Conservation (phyloP, 192 early-diverging fungal species). For the Mortierella antarctica region DNA sequence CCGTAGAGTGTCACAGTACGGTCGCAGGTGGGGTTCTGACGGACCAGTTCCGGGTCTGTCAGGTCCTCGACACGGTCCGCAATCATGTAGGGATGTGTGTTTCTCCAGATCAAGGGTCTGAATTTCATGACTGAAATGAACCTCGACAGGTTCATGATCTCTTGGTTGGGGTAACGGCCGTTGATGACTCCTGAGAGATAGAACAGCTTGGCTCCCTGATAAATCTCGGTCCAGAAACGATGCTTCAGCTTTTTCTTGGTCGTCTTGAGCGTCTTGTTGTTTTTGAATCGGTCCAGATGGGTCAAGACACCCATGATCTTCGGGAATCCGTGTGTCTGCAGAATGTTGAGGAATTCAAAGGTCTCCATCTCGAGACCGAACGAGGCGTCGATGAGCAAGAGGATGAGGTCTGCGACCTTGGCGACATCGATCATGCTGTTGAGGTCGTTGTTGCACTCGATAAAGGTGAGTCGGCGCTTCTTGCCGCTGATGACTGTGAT, state of each 20-base stretch:
- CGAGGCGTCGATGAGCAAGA: slow-evolving; percentile 95
- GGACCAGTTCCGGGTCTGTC: slow-evolving; percentile 89
- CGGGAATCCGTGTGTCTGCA: slow-evolving; percentile 97
- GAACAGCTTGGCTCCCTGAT: slow-evolving; percentile 98
- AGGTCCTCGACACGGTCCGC: slow-evolving; percentile 97
- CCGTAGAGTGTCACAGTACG: slow-evolving; percentile 96
- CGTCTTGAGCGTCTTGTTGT: slow-evolving; percentile 88
- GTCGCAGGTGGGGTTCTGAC: slow-evolving; percentile 85
- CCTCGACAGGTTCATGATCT: slow-evolving; percentile 93
- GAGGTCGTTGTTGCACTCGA: slow-evolving; percentile 97
- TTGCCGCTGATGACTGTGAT: slow-evolving; percentile 98
- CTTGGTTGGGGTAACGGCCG: slow-evolving; percentile 92
- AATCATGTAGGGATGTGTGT: slow-evolving; percentile 97
- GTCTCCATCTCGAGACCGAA: slow-evolving; percentile 99
- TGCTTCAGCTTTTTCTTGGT: slow-evolving; percentile 97
- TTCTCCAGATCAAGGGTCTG: slow-evolving; percentile 96
- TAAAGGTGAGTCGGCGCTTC: slow-evolving; percentile 94
- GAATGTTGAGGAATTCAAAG: slow-evolving; percentile 97
- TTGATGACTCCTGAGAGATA: slow-evolving; percentile 97
- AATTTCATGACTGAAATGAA: slow-evolving; percentile 99
- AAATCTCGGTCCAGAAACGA: slow-evolving; percentile 99
- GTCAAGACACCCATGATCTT: slow-evolving; percentile 99
- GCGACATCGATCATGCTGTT: slow-evolving; percentile 98
- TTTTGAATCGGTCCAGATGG: slow-evolving; percentile 94
- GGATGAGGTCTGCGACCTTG: slow-evolving; percentile 96